Conservation (phyloP, 2,329 filamentous ascomycete species). For the Westerdykella ornata region DNA sequence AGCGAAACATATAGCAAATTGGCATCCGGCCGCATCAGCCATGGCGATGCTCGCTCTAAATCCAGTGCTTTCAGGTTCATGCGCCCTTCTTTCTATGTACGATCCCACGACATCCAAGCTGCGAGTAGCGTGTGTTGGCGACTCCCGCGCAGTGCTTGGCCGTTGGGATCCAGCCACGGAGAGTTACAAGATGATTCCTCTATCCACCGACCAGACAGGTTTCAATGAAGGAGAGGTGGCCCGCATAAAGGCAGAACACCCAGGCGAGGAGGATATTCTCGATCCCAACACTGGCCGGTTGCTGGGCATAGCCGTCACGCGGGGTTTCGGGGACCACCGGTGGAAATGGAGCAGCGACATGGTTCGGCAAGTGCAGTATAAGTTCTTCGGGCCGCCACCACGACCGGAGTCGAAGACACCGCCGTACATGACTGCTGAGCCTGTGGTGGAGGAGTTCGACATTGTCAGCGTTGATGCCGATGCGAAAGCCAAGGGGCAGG, state of each 20-base stretch:
- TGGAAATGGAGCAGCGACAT: conserved; percentile 59
- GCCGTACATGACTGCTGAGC: conserved; percentile 62
- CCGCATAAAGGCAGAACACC: conserved; percentile 53
- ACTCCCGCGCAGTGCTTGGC: conserved; percentile 61
- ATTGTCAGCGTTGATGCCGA: conserved; percentile 39
- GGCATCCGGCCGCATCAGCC: conserved; percentile 31
- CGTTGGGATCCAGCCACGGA: conserved; percentile 39
- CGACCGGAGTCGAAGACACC: conserved; percentile 48
- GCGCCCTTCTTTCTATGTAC: conserved; percentile 57
- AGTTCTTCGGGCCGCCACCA: conserved; percentile 46
- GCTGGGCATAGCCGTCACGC: conserved; percentile 55
- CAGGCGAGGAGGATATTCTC: conserved; percentile 54
- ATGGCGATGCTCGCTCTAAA: conserved; percentile 26
- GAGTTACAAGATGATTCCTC: conserved; percentile 47
- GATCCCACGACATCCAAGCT: conserved; percentile 50
- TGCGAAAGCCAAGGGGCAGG: neutral
- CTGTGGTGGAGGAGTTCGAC: conserved; percentile 54
- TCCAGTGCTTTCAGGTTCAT: conserved; percentile 50
- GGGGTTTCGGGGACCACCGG: conserved; percentile 61
- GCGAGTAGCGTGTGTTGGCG: conserved; percentile 59
- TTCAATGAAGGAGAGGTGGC: conserved; percentile 54
- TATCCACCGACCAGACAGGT: conserved; percentile 62
- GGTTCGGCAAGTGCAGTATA: conserved; percentile 40
- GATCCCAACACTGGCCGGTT: conserved; percentile 51
- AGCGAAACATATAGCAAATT: conserved; percentile 36